Evolutionary conservation across 2,329 filamentous ascomycete genomes (phyloP).

Genomic region (Calonectria honghensis): DNA sequence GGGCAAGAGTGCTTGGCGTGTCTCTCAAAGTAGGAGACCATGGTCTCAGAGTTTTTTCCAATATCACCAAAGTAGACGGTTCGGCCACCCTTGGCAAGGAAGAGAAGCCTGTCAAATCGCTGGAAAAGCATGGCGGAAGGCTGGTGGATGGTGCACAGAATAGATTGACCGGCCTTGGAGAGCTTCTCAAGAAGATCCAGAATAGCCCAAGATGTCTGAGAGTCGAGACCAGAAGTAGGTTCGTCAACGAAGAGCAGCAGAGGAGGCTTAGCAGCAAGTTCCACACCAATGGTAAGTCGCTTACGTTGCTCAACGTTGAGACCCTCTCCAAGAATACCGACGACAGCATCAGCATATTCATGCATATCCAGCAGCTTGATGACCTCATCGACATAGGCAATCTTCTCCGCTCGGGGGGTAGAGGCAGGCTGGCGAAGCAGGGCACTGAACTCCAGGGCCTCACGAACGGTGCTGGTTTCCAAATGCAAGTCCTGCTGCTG

Average conservation of each 20-base stretch:
- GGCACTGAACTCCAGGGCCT: slow-evolving; percentile 65
- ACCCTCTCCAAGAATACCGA: slow-evolving; percentile 65
- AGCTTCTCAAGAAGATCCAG: slow-evolving; percentile 82
- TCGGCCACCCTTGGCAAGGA: slow-evolving; percentile 58
- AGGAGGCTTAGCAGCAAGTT: slow-evolving; percentile 65
- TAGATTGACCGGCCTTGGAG: slow-evolving; percentile 69
- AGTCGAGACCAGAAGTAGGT: slow-evolving; percentile 74
- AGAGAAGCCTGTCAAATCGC: slow-evolving; percentile 74
- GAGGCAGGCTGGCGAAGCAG: slow-evolving; percentile 66
- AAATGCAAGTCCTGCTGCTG: slow-evolving; percentile 77
- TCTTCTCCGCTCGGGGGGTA: slow-evolving; percentile 68
- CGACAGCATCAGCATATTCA: slow-evolving; percentile 73
- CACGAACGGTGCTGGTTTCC: slow-evolving; percentile 67
- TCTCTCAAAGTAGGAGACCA: slow-evolving; percentile 49
- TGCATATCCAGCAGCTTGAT: slow-evolving; percentile 73
- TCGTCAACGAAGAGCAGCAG: slow-evolving; percentile 74
- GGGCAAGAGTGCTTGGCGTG: slow-evolving; percentile 48
- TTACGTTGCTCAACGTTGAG: slow-evolving; percentile 72
- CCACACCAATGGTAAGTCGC: slow-evolving; percentile 70
- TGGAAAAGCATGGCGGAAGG: slow-evolving; percentile 63
- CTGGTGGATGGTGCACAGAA: slow-evolving; percentile 73
- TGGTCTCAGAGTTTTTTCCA: slow-evolving; percentile 50
- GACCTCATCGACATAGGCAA: slow-evolving; percentile 72
- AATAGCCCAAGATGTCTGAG: slow-evolving; percentile 81
- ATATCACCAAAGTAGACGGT: slow-evolving; percentile 55